These are phyloP conservation scores for Talaromyces marneffei DNA, from an alignment of 2,329 filamentous ascomycete genomes.

Conservation along the genomic window DNA sequence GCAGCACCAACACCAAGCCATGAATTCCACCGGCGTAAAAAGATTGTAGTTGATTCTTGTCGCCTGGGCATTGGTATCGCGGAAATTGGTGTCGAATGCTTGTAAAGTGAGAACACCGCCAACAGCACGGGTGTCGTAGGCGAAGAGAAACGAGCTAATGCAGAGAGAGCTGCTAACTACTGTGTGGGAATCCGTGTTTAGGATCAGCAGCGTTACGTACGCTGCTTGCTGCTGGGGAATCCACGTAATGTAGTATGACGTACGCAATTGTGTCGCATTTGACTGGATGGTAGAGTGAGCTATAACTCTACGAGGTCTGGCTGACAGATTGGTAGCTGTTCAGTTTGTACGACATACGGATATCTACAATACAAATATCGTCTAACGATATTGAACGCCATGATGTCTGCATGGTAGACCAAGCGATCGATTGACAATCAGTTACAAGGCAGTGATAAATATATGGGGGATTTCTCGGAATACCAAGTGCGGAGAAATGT, in stretches of 20 bases:
- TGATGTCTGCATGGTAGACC: neutral
- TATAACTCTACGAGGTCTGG: no score
- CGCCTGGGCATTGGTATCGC: no score
- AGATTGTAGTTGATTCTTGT: no score
- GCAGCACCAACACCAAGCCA: no score
- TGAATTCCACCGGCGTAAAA: no score
- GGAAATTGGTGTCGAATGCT: neutral
- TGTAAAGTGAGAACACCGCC: slow-evolving; percentile 42
- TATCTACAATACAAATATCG: neutral
- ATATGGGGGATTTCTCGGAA: neutral
- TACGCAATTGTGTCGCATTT: neutral
- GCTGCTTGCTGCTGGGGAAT: neutral
- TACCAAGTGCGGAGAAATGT: neutral
- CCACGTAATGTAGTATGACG: neutral
- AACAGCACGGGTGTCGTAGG: slow-evolving; percentile 31
- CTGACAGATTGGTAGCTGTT: neutral
- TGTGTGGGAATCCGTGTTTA: neutral
- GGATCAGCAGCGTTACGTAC: neutral
- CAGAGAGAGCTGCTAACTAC: neutral
- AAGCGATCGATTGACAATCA: neutral
- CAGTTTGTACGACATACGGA: neutral
- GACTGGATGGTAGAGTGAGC: neutral
- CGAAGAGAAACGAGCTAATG: slow-evolving; percentile 27
- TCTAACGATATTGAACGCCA: neutral
- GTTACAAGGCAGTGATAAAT: neutral